Evolutionary conservation across 139 green algal species (phyloP).

Genomic region (Haematococcus sp.): DNA sequence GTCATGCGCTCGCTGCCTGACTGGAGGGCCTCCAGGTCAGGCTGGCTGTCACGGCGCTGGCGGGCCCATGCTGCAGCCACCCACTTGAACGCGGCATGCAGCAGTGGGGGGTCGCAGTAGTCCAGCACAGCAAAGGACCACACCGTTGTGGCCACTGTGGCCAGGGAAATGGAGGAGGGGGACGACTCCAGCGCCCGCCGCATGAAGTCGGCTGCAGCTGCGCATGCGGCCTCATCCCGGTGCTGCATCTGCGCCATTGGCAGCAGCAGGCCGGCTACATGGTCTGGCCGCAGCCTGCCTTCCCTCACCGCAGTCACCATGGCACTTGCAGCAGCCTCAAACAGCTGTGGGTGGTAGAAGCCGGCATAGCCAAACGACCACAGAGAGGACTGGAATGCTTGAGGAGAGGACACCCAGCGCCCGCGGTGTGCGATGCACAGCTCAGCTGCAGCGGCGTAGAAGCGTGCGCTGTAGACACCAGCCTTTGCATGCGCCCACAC

Average conservation of each 20-base stretch:
- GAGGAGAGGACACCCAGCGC: not conserved
- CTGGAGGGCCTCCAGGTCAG: too few species aligned
- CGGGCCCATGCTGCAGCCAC: not conserved
- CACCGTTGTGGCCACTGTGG: not conserved
- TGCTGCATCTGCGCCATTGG: not conserved
- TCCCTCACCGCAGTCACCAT: too few species aligned
- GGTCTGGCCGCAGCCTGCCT: not conserved
- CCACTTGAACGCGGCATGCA: not conserved
- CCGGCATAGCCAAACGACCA: conserved; percentile 4
- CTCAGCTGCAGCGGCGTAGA: not conserved
- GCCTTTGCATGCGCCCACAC: not conserved
- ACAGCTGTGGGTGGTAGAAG: not conserved
- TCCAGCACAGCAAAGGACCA: not conserved
- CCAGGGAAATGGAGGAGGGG: not conserved
- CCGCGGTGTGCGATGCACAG: not conserved
- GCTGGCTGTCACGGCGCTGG: too few species aligned
- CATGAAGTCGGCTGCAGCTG: not conserved
- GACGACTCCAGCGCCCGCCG: not conserved
- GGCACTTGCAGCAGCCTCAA: not conserved
- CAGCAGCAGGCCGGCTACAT: not conserved
- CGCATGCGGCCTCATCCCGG: not conserved
- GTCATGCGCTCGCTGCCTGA: too few species aligned
- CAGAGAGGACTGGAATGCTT: not conserved
- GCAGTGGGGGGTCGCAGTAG: not conserved
- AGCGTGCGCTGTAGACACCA: not conserved